Evolutionary conservation across 495 filamentous ascomycete species (phyloP), one percentile per base, ranked within the genome.

Genomic region (Lentithecium fluviatile): DNA sequence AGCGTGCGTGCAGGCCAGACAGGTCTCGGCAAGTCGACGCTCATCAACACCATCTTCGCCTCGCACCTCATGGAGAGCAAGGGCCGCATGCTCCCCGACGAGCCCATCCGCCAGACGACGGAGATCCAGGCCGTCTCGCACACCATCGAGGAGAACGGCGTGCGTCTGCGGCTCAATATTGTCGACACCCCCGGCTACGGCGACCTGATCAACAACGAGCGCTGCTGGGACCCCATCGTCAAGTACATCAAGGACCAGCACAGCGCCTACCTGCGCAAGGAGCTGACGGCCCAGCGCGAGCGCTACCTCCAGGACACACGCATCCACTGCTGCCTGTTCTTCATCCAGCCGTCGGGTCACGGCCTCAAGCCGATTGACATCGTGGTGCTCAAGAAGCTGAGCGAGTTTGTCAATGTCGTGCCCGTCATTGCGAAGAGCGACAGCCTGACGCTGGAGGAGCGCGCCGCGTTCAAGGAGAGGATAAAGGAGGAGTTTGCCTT

Each of bases 201-300:
- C 65, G 87, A 90, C 67, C 85, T 89, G 72, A 85, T 90, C 60
- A 90, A 90, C 76, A 90, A 90, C 62, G 87, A 90, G 71, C 80
- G 87, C 80, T 90, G 87, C 77, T 90, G 87, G 87, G 87, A 90
- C 69, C 88, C 95, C 50, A 99, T 99, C 73, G 92, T 99, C 79
- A 97, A 97, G 80, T 99, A 99, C 78, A 99, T 99, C 83, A 99
- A 99, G 82, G 95, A 99, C 77, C 94, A 99, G 80, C 95, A 99
- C 81, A 95, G 90, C n/a, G 91, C 95, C 68, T 99, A 96, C 78
- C 89, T 99, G 49, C 88, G 95, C 75, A 99, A 99, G 81, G 94
- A 99, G 73, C 91, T 99, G 67, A 97, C 94, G n/a, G 94, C 94
- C 65, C 95, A 99, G 81, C 89, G 94, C 75, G 94, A 99, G 76